phyloP scores from a whole-genome alignment of 164 flowering plant species.

The Vitis vinifera region ASM3070453v1 NC_081810.1:3847501-3848000 shows the following conservation, averaged over 20 bases:
- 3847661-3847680: conserved; percentile 92
- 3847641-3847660: conserved; percentile 87
- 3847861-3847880: conserved; percentile 93
- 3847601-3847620: too few relatives aligned
- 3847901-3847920: conserved; percentile 16
- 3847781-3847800: conserved; percentile 3
- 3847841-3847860: conserved; percentile 94
- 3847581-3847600: too few relatives aligned
- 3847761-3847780: neutral
- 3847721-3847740: conserved; percentile 19
- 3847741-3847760: neutral
- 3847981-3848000: too few relatives aligned
- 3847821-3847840: conserved; percentile 95
- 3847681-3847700: conserved; percentile 84
- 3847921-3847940: too few relatives aligned
- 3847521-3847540: too few relatives aligned
- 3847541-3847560: too few relatives aligned
- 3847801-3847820: conserved; percentile 92
- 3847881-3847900: conserved; percentile 84
- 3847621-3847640: conserved; percentile 51
- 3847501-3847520: too few relatives aligned
- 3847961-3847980: too few relatives aligned
- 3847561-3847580: too few relatives aligned
- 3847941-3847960: too few relatives aligned
- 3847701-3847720: conserved; percentile 89